These are phyloP conservation scores for Lenwebbia sp. DNA, from an alignment of 345 rosid species.

Conservation along the genomic window DNA sequence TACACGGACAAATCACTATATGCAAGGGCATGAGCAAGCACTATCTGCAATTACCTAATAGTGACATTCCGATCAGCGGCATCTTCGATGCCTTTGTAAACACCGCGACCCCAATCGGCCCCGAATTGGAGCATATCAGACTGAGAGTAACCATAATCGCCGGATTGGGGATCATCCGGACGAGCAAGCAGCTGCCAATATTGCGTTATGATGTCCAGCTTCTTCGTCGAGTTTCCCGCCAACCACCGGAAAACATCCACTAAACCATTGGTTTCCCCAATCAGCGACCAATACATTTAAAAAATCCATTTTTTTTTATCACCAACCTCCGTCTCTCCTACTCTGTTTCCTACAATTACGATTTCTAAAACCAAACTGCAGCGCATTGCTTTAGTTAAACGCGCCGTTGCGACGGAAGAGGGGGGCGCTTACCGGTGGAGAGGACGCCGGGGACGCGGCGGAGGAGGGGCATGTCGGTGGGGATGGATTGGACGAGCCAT, in stretches of 20 bases:
- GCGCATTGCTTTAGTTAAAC: neutral
- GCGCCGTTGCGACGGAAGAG: neutral
- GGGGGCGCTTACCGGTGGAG: slow-evolving; percentile 40
- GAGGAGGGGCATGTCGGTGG: slow-evolving; percentile 82
- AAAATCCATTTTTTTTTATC: neutral
- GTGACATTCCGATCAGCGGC: slow-evolving; percentile 64
- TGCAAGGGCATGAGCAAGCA: neutral
- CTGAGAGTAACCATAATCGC: slow-evolving; percentile 69
- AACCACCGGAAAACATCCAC: slow-evolving; percentile 78
- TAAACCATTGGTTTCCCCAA: neutral
- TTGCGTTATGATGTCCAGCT: slow-evolving; percentile 72
- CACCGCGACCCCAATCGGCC: slow-evolving; percentile 41
- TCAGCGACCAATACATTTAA: neutral
- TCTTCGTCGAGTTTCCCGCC: slow-evolving; percentile 55
- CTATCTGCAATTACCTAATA: slow-evolving; percentile 28
- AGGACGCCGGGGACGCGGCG: slow-evolving; percentile 60
- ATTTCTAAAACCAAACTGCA: neutral
- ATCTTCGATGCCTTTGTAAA: slow-evolving; percentile 45
- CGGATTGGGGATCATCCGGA: slow-evolving; percentile 59
- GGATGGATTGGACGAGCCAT: slow-evolving; percentile 92
- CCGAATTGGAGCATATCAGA: slow-evolving; percentile 44
- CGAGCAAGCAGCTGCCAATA: slow-evolving; percentile 67
- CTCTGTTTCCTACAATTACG: neutral
- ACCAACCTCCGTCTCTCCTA: neutral
- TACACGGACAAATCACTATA: neutral